phyloP scores from a whole-genome alignment of 2,329 filamentous ascomycete genomes.

The Mycosphaerelloides madeirae region DNA sequence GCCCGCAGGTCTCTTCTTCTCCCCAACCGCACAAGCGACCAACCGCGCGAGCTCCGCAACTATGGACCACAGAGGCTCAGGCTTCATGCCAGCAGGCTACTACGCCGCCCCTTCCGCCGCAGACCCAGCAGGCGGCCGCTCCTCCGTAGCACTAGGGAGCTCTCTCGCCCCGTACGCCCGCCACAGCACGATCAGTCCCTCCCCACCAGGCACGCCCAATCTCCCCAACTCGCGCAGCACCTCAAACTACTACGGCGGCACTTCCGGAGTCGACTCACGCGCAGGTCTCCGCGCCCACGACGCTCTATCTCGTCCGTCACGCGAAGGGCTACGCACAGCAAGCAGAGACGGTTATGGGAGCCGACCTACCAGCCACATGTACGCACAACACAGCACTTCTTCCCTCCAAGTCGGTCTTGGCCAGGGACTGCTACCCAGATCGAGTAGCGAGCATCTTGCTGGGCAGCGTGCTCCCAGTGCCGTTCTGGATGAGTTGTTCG shows the following conservation, averaged over 20 bases:
- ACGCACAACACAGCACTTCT: constrained; percentile 33
- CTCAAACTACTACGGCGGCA: constrained; percentile 13
- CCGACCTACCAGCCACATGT: constrained; percentile 14
- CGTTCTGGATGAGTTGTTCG: constrained; percentile 84
- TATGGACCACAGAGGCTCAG: constrained; percentile 59
- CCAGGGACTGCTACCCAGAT: constrained; percentile 4
- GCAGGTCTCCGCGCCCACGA: constrained; percentile 9
- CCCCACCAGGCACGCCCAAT: constrained; percentile 27
- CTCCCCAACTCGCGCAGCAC: constrained; percentile 14
- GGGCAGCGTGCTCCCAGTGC: constrained; percentile 77
- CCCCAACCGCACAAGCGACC: constrained; percentile 64
- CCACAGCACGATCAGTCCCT: constrained; percentile 21
- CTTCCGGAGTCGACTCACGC: constrained; percentile 8
- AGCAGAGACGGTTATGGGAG: constrained; percentile 13
- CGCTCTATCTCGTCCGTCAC: not conserved
- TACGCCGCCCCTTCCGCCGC: constrained; percentile 65
- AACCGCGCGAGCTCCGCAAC: constrained; percentile 32
- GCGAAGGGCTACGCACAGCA: constrained; percentile 6
- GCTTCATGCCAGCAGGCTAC: constrained; percentile 86
- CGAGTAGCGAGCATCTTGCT: constrained; percentile 51
- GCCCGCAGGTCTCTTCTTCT: constrained; percentile 87
- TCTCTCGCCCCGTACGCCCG: constrained; percentile 29
- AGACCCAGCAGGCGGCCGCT: constrained; percentile 38
- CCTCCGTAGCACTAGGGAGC: constrained; percentile 42
- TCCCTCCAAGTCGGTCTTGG: constrained; percentile 30